Base-by-base conservation (phyloP, 331 rosid genomes). In the Malus hybrid region DNA sequence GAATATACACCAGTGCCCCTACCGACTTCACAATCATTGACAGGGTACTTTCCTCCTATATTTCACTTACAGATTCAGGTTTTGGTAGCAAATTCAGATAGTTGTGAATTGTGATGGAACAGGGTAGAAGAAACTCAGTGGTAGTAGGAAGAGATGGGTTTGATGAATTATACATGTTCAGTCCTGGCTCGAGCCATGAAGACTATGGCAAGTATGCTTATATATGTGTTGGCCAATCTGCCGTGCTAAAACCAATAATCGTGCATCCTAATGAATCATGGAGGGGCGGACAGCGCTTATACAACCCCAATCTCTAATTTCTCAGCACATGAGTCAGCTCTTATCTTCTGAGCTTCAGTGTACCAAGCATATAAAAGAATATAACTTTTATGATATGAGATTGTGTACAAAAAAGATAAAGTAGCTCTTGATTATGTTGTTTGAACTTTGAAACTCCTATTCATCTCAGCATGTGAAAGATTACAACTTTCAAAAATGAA, bases 41-140 rank as follows among this genome's bases (percentile, higher is more conserved):
- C 79, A 85, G 97, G 96, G 97, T 93, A 74, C 75, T 50, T 73
- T 69, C 44, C 18, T 33, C 22, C 54, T 15, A 27, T 24, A 4
- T 10, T 16, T 7, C 13, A 29, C 42, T 15, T 29, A 28, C 12
- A 14, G 1, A 15, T 50, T 15, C 56, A 50, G 56, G 19, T 50
- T 50, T 50, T 50, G 56, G 56, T 50, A 50, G n/a, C 15, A 44
- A 4, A 44, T 24, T 60, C 31, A 10, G 12, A 10, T 60, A 14
- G 8, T n/a, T 5, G 59, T 8, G 1, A 44, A 68, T n/a, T 68
- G 73, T 5, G 2, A 18, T 78, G 81, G 50, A 46, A 74, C 93
- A 94, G 98, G 97, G 98, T 54, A 90, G 95, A 80, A 88, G 98
- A 86, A 94, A 90, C 78, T 94, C 98, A 5, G 88, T 93, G 59